phyloP scores from a whole-genome alignment of 352 stramenopile genomes.

The Globisporangium recalcitrans region DNA sequence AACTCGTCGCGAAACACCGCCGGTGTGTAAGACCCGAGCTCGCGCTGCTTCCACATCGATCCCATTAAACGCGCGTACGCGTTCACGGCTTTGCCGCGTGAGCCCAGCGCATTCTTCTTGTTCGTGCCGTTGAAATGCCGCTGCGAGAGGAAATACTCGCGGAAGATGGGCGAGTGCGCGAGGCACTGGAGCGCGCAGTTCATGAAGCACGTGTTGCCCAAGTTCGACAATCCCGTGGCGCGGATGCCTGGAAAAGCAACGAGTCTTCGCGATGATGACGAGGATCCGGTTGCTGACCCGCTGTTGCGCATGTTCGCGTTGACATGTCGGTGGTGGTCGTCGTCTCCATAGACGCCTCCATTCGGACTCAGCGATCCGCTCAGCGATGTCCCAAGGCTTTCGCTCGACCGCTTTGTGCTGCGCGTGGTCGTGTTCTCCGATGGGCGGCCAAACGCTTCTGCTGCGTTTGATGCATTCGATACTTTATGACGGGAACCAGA shows the following conservation, averaged over 20 bases:
- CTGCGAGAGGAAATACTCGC: slow-evolving; percentile 93
- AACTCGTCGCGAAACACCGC: slow-evolving; percentile 67
- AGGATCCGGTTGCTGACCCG: neutral
- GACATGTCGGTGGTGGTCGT: neutral
- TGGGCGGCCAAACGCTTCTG: neutral
- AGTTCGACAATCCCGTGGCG: slow-evolving; percentile 66
- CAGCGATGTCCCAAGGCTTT: slow-evolving; percentile 10
- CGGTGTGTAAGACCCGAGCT: slow-evolving; percentile 43
- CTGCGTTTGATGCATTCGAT: slow-evolving; percentile 3
- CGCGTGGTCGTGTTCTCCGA: slow-evolving; percentile 14
- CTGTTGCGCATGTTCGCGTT: slow-evolving; percentile 1
- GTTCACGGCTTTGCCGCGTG: slow-evolving; percentile 84
- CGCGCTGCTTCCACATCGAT: slow-evolving; percentile 52
- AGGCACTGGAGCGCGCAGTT: slow-evolving; percentile 92
- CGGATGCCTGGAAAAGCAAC: slow-evolving; percentile 34
- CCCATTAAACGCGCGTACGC: slow-evolving; percentile 84
- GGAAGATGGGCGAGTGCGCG: slow-evolving; percentile 90
- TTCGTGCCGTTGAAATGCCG: slow-evolving; percentile 93
- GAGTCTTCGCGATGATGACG: slow-evolving; percentile 20
- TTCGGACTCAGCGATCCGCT: slow-evolving; percentile 10
- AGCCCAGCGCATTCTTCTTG: slow-evolving; percentile 90
- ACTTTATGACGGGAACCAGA: slow-evolving; percentile 23
- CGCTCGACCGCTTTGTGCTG: slow-evolving; percentile 18
- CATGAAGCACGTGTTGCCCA: slow-evolving; percentile 89
- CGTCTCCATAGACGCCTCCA: neutral